Conservation (phyloP, 805 yeast genomes). For the Yarrowia divulgata region DNA sequence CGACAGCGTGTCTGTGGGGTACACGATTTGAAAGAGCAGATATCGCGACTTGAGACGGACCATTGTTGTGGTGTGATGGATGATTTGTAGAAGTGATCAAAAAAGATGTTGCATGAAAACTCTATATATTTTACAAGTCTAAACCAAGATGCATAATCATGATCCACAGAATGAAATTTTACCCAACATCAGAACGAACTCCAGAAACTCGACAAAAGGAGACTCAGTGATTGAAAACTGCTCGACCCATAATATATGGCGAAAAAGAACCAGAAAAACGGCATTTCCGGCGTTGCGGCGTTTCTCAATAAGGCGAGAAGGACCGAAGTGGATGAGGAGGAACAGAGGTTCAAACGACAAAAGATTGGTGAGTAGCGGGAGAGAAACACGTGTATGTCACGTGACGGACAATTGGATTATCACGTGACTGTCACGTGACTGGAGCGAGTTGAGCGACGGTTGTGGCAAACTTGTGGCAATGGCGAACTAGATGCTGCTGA, state of each 20-base stretch:
- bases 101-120: neutral
- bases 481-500: too few relatives aligned
- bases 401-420: neutral
- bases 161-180: neutral
- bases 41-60: constrained; percentile 89
- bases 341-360: neutral
- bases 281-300: constrained; percentile 17
- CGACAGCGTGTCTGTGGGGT: constrained; percentile 57
- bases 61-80: constrained; percentile 58
- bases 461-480: too few relatives aligned
- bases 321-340: neutral
- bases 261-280: neutral
- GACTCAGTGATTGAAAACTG: neutral
- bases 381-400: neutral
- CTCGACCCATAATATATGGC: neutral
- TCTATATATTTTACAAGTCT: neutral
- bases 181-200: neutral
- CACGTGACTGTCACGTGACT: neutral
- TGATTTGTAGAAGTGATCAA: neutral
- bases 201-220: neutral
- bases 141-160: neutral
- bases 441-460: too few relatives aligned
- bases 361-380: neutral
- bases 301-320: constrained; percentile 4
- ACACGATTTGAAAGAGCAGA: constrained; percentile 76